phyloP scores from a whole-genome alignment of 768 basidiomycete genomes.

The Mycena floridula region DNA sequence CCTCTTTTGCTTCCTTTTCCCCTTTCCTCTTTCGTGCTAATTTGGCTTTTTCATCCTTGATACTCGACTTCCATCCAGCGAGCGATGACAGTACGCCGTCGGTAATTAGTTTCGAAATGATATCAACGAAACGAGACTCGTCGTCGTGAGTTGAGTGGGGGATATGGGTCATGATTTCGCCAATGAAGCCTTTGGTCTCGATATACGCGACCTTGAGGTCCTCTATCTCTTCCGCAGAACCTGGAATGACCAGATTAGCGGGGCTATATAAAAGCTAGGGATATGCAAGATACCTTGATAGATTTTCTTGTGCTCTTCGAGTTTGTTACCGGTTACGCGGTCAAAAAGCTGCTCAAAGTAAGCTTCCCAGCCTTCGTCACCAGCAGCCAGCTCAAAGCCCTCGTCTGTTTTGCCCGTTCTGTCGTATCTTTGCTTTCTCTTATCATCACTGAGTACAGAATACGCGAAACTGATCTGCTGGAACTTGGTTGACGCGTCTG shows the following conservation, averaged over 20 bases:
- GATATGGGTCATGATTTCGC: constrained; percentile 75
- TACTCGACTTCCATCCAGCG: constrained; percentile 59
- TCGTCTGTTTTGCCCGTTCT: constrained; percentile 83
- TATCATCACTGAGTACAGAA: constrained; percentile 76
- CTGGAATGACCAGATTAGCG: not conserved
- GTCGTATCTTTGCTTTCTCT: constrained; percentile 74
- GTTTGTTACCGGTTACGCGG: constrained; percentile 73
- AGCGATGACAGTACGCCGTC: constrained; percentile 51
- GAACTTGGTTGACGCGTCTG: constrained; percentile 71
- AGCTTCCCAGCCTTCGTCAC: constrained; percentile 88
- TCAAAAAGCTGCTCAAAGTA: constrained; percentile 93
- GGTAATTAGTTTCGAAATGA: constrained; percentile 62
- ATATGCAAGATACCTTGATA: constrained; percentile 71
- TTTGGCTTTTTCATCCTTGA: constrained; percentile 76
- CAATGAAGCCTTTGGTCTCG: constrained; percentile 68
- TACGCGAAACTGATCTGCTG: constrained; percentile 95
- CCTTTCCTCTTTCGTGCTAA: constrained; percentile 68
- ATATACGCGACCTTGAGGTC: constrained; percentile 76
- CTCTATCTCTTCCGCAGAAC: constrained; percentile 58
- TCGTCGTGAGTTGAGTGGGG: constrained; percentile 83
- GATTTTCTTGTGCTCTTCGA: constrained; percentile 90
- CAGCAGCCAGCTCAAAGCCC: constrained; percentile 59
- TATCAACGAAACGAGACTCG: constrained; percentile 74
- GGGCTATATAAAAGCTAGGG: not conserved
- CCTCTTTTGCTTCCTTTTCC: constrained; percentile 77